Base-by-base conservation (phyloP, 2,329 filamentous ascomycete species). In the Arthrobotrys conoides region DNA sequence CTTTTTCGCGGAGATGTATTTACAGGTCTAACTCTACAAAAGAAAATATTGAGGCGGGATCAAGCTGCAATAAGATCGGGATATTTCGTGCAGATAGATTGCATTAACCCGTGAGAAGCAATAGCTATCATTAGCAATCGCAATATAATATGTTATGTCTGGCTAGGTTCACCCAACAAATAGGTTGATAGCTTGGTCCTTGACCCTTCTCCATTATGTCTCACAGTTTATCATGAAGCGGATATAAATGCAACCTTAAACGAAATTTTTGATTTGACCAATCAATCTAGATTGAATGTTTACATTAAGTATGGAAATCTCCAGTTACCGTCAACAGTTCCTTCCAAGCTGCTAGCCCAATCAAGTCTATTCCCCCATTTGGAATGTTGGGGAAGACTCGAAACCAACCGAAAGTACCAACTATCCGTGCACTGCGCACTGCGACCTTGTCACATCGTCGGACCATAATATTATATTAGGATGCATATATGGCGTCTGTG, bases 71-170 rank as follows among this genome's bases (percentile, higher is more conserved):
- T 24, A 9, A 49, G 20, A 24, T 24, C 46, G 46, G 18, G 24
- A 49, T 49, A 49, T 24, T 24, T 24, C 20, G 46, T 49, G 46
- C 20, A 22, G 12, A 24, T 22, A 10, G 46, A 46, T 46, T 46
- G 41, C 41, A 46, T 46, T 46, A 16, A 46, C 41, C 41, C 41
- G 41, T 46, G 41, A 46, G 41, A 46, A 46, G 41, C 41, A 16
- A 22, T 22, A 49, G 46, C 46, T 49, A 49, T 49, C 2, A 22
- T 49, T 49, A 49, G 46, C 46, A 49, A 49, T 49, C 46, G 46
- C 46, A 8, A 49, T 22, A 9, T 49, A 22, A 22, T 49, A 22
- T 49, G 46, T 49, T 22, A 49, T 22, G 12, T 22, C 9, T 49
- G 8, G 46, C 46, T 49, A 49, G 9, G 20, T 12, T 49, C 18